A percentile compares a stretch with the other conserved stretches of the same genome.
Conservation (phyloP, 345 rosid species). For the Turritis glabra region DNA sequence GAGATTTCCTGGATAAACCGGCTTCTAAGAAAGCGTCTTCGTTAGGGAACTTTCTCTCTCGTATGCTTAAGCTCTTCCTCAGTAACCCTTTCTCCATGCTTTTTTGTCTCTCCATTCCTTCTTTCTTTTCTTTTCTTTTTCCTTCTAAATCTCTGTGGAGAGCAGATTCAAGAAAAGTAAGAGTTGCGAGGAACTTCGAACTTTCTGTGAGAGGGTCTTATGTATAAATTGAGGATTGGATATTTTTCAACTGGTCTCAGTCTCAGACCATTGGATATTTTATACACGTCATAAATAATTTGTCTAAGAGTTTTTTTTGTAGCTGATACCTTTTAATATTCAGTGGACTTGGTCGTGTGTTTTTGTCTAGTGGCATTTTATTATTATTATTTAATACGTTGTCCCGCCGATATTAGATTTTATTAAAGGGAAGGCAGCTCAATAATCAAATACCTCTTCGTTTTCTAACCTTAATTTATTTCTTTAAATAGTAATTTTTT, state of each 20-base stretch:
- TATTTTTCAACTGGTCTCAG: no score
- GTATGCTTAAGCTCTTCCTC: conserved; percentile 37
- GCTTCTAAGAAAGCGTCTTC: conserved; percentile 33
- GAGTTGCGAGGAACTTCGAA: neutral
- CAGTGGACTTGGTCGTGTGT: conserved; percentile 25
- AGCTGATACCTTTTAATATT: neutral
- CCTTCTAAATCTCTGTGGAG: neutral
- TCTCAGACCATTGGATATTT: conserved; percentile 4
- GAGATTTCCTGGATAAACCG: conserved; percentile 26
- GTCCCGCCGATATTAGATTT: no score
- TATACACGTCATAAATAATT: neutral
- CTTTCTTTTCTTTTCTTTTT: no score
- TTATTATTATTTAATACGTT: no score
- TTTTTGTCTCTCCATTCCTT: conserved; percentile 31
- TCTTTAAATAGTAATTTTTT: no score
- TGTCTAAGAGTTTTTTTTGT: no score
- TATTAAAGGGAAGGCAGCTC: no score
- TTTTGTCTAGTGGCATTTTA: neutral
- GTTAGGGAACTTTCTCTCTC: conserved; percentile 28
- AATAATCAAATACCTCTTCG: neutral
- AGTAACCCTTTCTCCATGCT: conserved; percentile 40
- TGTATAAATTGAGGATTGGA: no score
- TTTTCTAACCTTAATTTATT: no score
- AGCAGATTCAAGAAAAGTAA: neutral
- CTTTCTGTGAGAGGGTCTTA: conserved; percentile 18